A percentile compares a stretch with the other conserved stretches of the same genome.
Conservation (phyloP, 306 rosid genomes). For the Ceratonia siliqua region DNA sequence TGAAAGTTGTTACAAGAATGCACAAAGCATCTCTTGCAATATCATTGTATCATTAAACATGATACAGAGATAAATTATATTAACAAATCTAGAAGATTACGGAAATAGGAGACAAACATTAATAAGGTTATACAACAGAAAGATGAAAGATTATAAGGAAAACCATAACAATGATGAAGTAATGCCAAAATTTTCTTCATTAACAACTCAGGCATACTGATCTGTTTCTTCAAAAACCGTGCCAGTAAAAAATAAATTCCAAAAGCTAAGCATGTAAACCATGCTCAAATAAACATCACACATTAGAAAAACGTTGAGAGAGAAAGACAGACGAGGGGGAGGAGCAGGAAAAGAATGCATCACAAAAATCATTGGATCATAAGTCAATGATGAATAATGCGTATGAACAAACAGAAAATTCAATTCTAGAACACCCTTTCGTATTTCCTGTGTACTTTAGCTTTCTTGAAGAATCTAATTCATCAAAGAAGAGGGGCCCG, state of each 20-base stretch:
- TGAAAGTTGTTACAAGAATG: background rate
- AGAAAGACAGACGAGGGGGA: too few species aligned
- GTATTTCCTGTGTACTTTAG: background rate
- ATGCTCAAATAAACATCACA: too few species aligned
- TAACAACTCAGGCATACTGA: background rate
- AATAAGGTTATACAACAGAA: background rate
- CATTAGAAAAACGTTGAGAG: too few species aligned
- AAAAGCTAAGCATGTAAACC: slow-evolving; percentile 1
- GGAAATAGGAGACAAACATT: background rate
- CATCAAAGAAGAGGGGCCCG: background rate
- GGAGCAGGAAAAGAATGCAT: too few species aligned
- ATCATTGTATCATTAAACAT: background rate
- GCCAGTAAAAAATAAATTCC: background rate
- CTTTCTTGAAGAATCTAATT: background rate
- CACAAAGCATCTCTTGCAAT: background rate
- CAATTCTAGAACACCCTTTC: background rate
- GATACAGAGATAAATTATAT: background rate
- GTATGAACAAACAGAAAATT: background rate
- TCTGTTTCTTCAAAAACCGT: background rate
- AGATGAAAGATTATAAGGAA: background rate
- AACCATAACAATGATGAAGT: background rate
- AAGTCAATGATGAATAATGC: background rate
- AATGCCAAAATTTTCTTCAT: background rate
- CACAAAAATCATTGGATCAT: background rate
- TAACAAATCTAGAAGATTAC: background rate